Evolutionary conservation across 192 early-diverging fungal species (phyloP), one percentile per base, ranked within the genome.

Genomic region (Coemansia sp.): DNA sequence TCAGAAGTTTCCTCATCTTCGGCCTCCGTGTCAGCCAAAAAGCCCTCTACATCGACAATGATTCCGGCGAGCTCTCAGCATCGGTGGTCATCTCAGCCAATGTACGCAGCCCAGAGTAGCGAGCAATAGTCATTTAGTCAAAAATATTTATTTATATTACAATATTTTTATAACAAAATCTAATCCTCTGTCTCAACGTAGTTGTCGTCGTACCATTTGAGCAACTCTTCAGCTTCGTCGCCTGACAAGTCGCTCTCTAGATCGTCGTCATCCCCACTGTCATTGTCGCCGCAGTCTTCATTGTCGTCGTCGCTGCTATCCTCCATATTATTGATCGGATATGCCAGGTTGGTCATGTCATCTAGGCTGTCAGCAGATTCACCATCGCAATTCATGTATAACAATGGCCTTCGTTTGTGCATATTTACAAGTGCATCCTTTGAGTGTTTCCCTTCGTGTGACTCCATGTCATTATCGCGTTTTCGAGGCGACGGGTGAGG

Each of bases 191-290:
- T 25, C 9, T 57, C 59, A 9, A 42, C 24, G 17, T 59, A 53
- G 42, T 71, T 67, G 64, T 71, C 74, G n/a, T 78, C 74, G 44
- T 78, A 78, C 74, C 68, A 71, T 44, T 71, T 78, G 14, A 78
- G 74, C 61, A 78, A 50, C 44, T 78, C 74, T 7, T 67, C 74
- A 0, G 68, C 74, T 39, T 78, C 74, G 22, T 71, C 68, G 2
- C 61, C 68, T 11, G 74, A 67, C 23, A 71, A n/a, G 9, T 63
- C 68, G 6, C 53, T 56, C 7, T 55, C 55, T 22, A 69, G 23
- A 15, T 47, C 58, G 19, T 57, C 68, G 12, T 56, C 53, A 19
- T 45, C 61, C 0, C 23, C 41, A 1, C 55, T 61, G 14, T 61
- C 59, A 41, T 38, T 22, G 24, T 24, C n/a, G 41, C 43, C 25